Conservation (phyloP, 73 alveolate species). For the Symbiodinium pilosum region DNA sequence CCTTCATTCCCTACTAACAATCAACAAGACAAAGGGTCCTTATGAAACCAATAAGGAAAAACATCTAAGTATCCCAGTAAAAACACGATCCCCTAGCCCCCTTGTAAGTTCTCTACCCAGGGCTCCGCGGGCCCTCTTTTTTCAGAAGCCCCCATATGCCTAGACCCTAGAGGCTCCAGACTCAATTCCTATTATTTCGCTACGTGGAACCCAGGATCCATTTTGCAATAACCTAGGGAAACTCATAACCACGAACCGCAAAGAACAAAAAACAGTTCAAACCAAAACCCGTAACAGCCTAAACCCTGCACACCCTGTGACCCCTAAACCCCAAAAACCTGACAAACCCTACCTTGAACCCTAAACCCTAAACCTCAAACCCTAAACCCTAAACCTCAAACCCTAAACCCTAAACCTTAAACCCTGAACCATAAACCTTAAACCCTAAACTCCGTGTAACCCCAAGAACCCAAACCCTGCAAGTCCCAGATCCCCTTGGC, state of each 20-base stretch:
- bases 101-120: too few species aligned
- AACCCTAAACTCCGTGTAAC: not conserved
- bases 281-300: not conserved
- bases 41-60: too few species aligned
- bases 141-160: too few species aligned
- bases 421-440: not conserved
- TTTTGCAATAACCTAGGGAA: not conserved
- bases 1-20: not conserved
- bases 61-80: too few species aligned
- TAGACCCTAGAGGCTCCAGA: not conserved
- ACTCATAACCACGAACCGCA: not conserved
- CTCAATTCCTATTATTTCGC: not conserved
- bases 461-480: not conserved
- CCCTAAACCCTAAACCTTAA: not conserved
- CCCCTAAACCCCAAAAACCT: too few species aligned
- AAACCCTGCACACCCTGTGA: too few species aligned
- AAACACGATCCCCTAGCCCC: too few species aligned
- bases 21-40: too few species aligned
- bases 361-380: not conserved
- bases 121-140: too few species aligned
- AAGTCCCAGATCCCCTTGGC: not conserved
- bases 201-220: not conserved
- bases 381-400: not conserved
- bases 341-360: too few species aligned
- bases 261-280: not conserved